These are phyloP conservation scores for Athelia psychrophila DNA, from an alignment of 1,284 basidiomycete species.

Conservation along the genomic window DNA sequence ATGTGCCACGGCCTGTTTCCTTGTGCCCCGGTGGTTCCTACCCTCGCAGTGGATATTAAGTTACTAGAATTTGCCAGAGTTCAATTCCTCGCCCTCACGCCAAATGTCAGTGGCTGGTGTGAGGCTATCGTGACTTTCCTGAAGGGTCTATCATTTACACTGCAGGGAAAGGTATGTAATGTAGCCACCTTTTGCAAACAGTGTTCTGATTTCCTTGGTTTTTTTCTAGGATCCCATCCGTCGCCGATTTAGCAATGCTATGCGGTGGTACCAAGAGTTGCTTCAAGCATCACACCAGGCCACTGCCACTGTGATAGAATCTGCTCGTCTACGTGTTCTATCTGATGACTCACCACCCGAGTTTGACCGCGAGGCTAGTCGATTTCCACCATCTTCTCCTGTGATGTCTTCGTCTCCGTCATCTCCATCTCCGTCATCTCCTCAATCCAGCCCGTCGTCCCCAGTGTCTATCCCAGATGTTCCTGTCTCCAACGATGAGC, in stretches of 20 bases:
- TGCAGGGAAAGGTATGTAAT: no score
- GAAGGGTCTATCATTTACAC: neutral
- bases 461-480: no score
- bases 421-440: no score
- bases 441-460: no score
- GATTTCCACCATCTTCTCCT: no score
- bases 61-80: conserved; percentile 16
- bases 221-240: conserved; percentile 11
- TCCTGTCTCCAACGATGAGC: no score
- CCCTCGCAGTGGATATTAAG: conserved; percentile 21
- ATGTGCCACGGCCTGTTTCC: conserved; percentile 22
- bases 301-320: neutral
- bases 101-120: conserved; percentile 19
- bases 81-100: conserved; percentile 17
- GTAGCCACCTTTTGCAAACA: no score
- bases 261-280: conserved; percentile 11
- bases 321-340: neutral
- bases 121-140: conserved; percentile 17
- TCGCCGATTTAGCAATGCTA: conserved; percentile 9
- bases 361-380: no score
- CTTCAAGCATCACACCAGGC: neutral
- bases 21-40: conserved; percentile 16
- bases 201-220: no score
- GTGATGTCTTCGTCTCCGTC: no score
- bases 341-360: no score